Evolutionary conservation across 139 green algal species (phyloP), one percentile per base, ranked within the genome.

Genomic region (Chlamydomonas sp.): DNA sequence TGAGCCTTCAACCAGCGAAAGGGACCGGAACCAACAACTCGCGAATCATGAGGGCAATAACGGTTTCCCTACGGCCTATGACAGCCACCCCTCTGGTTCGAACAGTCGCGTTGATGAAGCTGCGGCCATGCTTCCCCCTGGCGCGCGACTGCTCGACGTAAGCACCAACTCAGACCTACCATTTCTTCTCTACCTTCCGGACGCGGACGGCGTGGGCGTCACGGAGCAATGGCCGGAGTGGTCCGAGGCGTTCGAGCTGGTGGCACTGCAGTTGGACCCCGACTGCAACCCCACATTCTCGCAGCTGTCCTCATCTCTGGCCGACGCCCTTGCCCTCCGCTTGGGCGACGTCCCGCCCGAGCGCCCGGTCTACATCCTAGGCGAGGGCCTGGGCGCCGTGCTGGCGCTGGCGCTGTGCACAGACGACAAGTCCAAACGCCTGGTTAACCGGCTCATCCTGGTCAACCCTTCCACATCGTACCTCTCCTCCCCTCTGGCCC

Each of bases 381-480:
- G 96, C 1, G 96, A 98, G 86, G 96, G 93, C 16, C 98, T 98
- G 84, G 96, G 96, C 8, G 95, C 85, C 6, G 72, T 98, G 57
- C 92, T 98, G 80, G 91, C 94, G 5, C 78, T 98, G 85, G 93
- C 93, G 12, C 93, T 96, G 61, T 95, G 94, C 0, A 79, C 82
- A 68, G 66, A 88, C 17, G 72, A 80, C 68, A 83, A 58, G 85
- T 74, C 4, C 74, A 88, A 74, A 74, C 18, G 14, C 31, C 49
- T 77, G 59, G 89, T 92, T 8, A 86, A 90, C 80, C 89, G 89
- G 2, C 69, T 92, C n/a, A 90, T 98, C 58, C 92, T 97, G 16
- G 95, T 98, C 77, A 99, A 99, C 93, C 96, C 97, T 1, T 95
- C 96, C 63, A 98, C 96, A 20, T 94, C 85, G 67, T 98, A 96